These are phyloP conservation scores for Nasturtium officinale DNA, from an alignment of 345 rosid genomes.

Conservation along the genomic window DNA sequence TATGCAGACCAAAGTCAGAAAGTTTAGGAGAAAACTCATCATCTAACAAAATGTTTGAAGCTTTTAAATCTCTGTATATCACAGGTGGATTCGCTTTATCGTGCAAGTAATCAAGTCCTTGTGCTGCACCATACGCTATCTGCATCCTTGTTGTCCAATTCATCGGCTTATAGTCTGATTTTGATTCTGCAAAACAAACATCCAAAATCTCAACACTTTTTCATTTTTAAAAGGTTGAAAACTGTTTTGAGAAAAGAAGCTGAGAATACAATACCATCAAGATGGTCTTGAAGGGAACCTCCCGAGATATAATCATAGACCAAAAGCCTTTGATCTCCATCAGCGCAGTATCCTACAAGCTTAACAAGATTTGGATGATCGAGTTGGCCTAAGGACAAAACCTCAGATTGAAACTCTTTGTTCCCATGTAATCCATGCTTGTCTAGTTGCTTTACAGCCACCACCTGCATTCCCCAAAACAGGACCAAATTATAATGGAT, in stretches of 20 bases:
- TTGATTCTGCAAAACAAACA: constrained; percentile 41
- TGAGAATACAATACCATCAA: constrained; percentile 49
- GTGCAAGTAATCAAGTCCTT: constrained; percentile 73
- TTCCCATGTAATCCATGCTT: constrained; percentile 59
- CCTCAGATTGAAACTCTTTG: constrained; percentile 65
- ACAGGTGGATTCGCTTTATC: constrained; percentile 56
- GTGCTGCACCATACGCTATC: constrained; percentile 62
- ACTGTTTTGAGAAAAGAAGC: not conserved
- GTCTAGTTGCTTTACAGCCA: constrained; percentile 76
- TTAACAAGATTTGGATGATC: constrained; percentile 60
- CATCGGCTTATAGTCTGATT: constrained; percentile 44
- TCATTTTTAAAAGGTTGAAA: not conserved
- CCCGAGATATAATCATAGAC: constrained; percentile 58
- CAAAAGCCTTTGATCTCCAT: constrained; percentile 76
- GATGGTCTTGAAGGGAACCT: constrained; percentile 56
- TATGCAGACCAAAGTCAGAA: constrained; percentile 66
- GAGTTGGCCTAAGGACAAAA: constrained; percentile 46
- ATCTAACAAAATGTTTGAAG: constrained; percentile 64
- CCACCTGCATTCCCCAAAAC: constrained; percentile 44
- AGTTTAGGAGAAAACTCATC: constrained; percentile 55
- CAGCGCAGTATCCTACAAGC: constrained; percentile 67
- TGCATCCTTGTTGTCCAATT: constrained; percentile 67
- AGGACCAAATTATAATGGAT: not conserved
- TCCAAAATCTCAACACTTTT: not conserved
- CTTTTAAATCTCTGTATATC: constrained; percentile 64